Evolutionary conservation across 768 basidiomycete genomes (phyloP), one percentile per base, ranked within the genome.

Genomic region (Pisolithus sp.): DNA sequence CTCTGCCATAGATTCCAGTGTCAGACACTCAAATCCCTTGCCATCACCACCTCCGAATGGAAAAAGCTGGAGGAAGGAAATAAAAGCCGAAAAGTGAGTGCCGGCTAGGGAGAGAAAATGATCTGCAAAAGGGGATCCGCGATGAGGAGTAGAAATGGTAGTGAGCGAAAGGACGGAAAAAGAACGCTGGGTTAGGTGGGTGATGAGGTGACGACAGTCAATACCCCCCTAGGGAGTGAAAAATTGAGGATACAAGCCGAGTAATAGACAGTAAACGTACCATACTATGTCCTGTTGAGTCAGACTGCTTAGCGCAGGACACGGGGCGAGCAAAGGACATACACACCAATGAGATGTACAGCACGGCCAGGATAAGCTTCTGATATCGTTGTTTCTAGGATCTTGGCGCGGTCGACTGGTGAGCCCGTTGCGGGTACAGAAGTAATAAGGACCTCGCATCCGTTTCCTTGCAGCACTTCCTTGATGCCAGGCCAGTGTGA

Each of bases 401-500:
- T 92, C 57, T 84, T 83, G 2, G 96, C 96, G 49, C 96, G 78
- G 57, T 96, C 90, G 46, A 85, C 72, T 17, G 93, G 89, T 21
- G 86, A 86, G 59, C 89, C 89, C 2, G 92, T 94, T 0, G 93
- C 93, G 1, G 96, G 94, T 0, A 98, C 94, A 12, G 91, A 82
- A 0, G 93, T 93, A 61, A 97, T 89, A 60, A 98, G 79, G 31
- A 97, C 89, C 64, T 98, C 87, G 12, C 79, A 80, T 17, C 93
- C 94, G 62, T 88, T 93, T 34, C 86, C 78, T 61, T 94, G 85
- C 7, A 99, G 76, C 15, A 89, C 92, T 64, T 97, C 91, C 62
- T 88, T 86, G 57, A 99, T 95, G 6, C 96, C 96, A 34, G 94
- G 80, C 96, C 96, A 99, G 66, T 99, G 93, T 2, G 86, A 78